Conservation (phyloP, 2,329 filamentous ascomycete genomes). For the Tolypocladium pustulatum region DNA sequence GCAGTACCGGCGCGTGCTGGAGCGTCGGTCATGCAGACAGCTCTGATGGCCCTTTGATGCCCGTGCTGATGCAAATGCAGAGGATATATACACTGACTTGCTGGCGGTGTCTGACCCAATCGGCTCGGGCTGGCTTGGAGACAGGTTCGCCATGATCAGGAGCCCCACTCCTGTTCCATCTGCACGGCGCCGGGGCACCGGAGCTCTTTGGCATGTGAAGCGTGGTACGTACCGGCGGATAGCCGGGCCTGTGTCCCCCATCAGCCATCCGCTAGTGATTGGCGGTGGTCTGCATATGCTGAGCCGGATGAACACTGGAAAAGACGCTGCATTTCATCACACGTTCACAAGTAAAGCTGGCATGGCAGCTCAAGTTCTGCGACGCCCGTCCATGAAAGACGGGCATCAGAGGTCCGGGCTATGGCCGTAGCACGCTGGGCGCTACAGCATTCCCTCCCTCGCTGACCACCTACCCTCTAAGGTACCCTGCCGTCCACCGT, state of each 20-base stretch:
- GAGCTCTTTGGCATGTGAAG: constrained; percentile 20
- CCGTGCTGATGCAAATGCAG: background rate
- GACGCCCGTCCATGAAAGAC: background rate
- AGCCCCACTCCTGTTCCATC: constrained; percentile 11
- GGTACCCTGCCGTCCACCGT: background rate
- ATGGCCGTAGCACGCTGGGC: background rate
- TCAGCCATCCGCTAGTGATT: background rate
- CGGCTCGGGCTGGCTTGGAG: background rate
- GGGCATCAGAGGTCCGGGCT: background rate
- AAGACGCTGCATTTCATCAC: background rate
- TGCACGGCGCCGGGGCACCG: constrained; percentile 14
- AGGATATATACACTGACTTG: background rate
- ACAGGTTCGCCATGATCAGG: background rate
- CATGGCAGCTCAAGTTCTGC: background rate
- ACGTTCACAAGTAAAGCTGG: background rate
- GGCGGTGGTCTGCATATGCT: background rate
- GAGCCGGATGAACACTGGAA: background rate
- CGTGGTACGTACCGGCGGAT: constrained; percentile 1
- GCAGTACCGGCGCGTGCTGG: background rate
- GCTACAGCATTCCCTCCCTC: no score
- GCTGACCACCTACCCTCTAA: no score
- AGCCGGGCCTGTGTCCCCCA: background rate
- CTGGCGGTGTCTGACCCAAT: background rate
- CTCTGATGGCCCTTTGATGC: background rate
- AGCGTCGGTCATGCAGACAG: no score